phyloP scores from a whole-genome alignment of 2,329 filamentous ascomycete species.

The Camptophora hylomeconis region DNA sequence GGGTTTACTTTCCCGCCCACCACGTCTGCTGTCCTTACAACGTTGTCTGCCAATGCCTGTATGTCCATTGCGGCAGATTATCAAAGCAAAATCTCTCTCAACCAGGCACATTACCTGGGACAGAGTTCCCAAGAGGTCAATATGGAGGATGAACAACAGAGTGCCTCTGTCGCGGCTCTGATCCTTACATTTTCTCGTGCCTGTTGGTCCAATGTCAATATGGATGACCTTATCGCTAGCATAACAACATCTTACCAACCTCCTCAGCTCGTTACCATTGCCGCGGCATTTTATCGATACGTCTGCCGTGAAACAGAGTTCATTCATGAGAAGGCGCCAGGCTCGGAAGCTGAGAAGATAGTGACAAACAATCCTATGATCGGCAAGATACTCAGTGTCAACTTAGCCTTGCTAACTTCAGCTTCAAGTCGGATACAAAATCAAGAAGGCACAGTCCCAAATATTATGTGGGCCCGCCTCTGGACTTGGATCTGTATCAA shows the following conservation, averaged over 20 bases:
- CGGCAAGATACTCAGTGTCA: too few relatives aligned
- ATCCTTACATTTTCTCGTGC: slow-evolving; percentile 39
- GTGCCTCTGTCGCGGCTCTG: slow-evolving; percentile 49
- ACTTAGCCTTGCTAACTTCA: too few relatives aligned
- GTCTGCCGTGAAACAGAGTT: slow-evolving; percentile 69
- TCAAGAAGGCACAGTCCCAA: too few relatives aligned
- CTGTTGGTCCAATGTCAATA: slow-evolving; percentile 36
- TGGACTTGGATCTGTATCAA: too few relatives aligned
- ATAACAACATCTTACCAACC: slow-evolving; percentile 40
- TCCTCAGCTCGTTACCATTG: slow-evolving; percentile 48
- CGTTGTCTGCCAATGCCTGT: slow-evolving; percentile 34
- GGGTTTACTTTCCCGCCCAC: slow-evolving; percentile 60
- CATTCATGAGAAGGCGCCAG: slow-evolving; percentile 31
- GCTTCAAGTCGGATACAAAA: too few relatives aligned
- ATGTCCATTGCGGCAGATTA: too few relatives aligned
- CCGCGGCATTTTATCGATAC: slow-evolving; percentile 54
- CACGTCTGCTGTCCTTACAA: slow-evolving; percentile 23
- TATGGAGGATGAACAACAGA: too few relatives aligned
- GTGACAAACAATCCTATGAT: too few relatives aligned
- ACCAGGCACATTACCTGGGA: too few relatives aligned
- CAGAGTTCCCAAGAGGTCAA: too few relatives aligned
- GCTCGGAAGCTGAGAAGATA: slow-evolving; percentile 57
- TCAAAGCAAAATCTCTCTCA: slow-evolving; percentile 25
- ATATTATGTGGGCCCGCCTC: too few relatives aligned
- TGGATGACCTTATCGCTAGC: slow-evolving; percentile 57